These are phyloP conservation scores for Physcia stellaris DNA, from an alignment of 495 filamentous ascomycete species.

Conservation along the genomic window DNA sequence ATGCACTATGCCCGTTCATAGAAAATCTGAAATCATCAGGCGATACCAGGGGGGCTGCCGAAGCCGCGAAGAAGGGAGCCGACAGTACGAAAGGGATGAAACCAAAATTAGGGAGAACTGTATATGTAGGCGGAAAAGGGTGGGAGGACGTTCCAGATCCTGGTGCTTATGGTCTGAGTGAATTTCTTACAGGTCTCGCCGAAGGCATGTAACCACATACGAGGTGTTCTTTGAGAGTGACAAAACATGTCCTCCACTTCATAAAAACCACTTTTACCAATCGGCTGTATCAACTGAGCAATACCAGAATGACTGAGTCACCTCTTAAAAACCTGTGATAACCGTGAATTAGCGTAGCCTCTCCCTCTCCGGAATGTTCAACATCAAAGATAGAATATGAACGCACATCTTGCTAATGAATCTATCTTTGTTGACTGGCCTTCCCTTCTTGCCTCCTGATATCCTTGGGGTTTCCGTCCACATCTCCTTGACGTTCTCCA, in stretches of 20 bases:
- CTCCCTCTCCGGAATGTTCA: too few species aligned
- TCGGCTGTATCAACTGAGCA: constrained; percentile 67
- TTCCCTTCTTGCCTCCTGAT: constrained; percentile 65
- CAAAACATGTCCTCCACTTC: too few species aligned
- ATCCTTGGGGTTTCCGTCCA: constrained; percentile 88
- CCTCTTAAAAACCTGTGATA: constrained; percentile 72
- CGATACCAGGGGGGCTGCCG: constrained; percentile 55
- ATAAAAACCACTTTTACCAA: too few species aligned
- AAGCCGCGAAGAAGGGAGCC: constrained; percentile 61
- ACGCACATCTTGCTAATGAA: constrained; percentile 97
- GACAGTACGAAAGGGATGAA: constrained; percentile 83
- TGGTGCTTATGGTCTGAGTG: constrained; percentile 71
- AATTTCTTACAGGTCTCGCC: constrained; percentile 68
- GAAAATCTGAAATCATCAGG: constrained; percentile 47
- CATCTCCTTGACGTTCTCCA: constrained; percentile 98
- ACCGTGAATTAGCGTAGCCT: constrained; percentile 3
- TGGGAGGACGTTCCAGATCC: constrained; percentile 76
- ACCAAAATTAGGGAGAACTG: constrained; percentile 72
- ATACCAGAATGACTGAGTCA: constrained; percentile 84
- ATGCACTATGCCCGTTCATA: constrained; percentile 81
- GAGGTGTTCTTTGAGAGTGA: too few species aligned
- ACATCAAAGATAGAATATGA: neutral
- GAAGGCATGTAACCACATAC: constrained; percentile 27
- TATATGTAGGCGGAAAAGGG: constrained; percentile 81
- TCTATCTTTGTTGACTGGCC: constrained; percentile 90